Base-by-base conservation (phyloP, 1,139 yeast genomes). In the Protomyces inundatus region DNA sequence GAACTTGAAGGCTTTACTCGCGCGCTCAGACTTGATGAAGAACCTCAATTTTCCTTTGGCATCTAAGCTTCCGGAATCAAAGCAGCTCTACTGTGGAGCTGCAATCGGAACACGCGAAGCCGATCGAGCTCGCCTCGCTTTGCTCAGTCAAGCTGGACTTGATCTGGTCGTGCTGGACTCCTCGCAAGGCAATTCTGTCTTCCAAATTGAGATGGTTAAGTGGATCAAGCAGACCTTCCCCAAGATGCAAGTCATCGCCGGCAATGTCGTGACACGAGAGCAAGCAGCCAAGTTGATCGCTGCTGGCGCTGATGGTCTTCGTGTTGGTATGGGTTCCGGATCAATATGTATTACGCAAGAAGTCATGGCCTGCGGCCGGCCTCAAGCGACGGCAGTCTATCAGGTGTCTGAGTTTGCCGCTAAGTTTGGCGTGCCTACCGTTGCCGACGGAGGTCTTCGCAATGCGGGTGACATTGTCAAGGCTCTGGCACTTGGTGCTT, bases 271-370 rank as follows among this genome's bases (percentile, higher is more conserved):
- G 67, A 91, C 97, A 71, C 88, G 98, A 79, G 98, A 93, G 77
- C 98, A 95, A 82, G 98, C 98, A 69, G 98, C 99, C 69, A 82
- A 85, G 73, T 84, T 93, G 75, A 95, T 93, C 72, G 88, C 84
- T 72, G 97, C 96, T 65, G 98, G 98, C 79, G 97, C 96, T 65
- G 99, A 93, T 78, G 98, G 91, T 76, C 83, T 93, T 74, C 90
- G 98, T 83, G 91, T 93, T 71, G 99, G 98, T 80, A 93, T 93
- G 99, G 99, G 99, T 73, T 90, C 98, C 53, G 98, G 98, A n/a
- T 51, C 60, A 36, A 64, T 60, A 9, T 66, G 66, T 83, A 95
- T 93, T 75, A 93, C 98, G 66, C 98, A 95, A 81, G 99, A 93
- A 80, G 98, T 93, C 67, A 93, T 93, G 99, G 98, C 99, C 61